A percentile compares a stretch with the other conserved stretches of the same genome.
Conservation (phyloP, 2,329 filamentous ascomycete species). For the Lachnellula cervina region DNA sequence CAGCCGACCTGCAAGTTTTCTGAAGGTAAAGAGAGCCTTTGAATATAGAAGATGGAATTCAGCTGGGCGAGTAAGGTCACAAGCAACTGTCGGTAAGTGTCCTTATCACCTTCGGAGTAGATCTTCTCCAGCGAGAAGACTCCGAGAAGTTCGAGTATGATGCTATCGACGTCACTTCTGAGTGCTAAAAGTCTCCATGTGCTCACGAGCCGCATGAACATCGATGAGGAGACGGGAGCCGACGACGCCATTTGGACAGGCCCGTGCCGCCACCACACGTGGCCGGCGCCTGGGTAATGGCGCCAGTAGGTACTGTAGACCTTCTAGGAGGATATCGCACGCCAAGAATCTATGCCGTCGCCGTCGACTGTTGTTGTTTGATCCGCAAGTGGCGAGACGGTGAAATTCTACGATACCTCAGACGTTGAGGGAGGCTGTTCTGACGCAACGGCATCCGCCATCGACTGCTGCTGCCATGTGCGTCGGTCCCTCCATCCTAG, state of each 20-base stretch:
- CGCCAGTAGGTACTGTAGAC: no score
- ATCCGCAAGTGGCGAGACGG: background rate
- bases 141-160: slow-evolving; percentile 38
- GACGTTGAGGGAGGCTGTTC: background rate
- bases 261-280: slow-evolving; percentile 9
- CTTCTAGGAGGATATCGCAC: background rate
- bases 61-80: slow-evolving; percentile 35
- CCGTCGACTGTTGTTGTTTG: background rate
- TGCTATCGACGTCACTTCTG: slow-evolving; percentile 38
- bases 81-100: slow-evolving; percentile 35
- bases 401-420: background rate
- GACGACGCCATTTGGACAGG: slow-evolving; percentile 23
- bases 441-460: background rate
- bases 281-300: slow-evolving; percentile 7
- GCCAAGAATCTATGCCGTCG: background rate
- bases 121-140: slow-evolving; percentile 40
- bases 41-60: slow-evolving; percentile 37
- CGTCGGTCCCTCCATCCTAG: background rate
- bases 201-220: slow-evolving; percentile 35
- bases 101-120: slow-evolving; percentile 33
- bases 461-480: background rate
- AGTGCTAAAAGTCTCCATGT: slow-evolving; percentile 35
- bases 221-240: slow-evolving; percentile 31
- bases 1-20: slow-evolving; percentile 33
- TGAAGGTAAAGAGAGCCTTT: slow-evolving; percentile 37